Conservation (phyloP, 768 basidiomycete species). For the Psilocybe sp. region DNA sequence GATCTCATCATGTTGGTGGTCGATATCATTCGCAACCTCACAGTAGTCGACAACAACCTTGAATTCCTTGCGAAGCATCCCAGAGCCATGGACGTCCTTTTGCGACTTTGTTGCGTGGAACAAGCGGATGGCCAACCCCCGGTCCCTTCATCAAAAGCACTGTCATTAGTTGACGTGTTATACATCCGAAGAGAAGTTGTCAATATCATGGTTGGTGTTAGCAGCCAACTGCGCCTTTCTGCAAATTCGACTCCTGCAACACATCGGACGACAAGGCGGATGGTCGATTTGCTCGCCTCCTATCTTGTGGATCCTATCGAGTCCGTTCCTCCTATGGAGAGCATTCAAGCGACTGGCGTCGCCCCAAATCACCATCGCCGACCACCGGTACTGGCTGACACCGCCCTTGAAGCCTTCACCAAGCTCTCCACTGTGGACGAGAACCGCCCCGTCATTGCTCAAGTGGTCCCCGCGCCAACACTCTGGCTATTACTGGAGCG, state of each 20-base stretch:
- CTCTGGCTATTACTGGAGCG: constrained; percentile 64
- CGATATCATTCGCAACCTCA: constrained; percentile 86
- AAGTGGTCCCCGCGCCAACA: constrained; percentile 53
- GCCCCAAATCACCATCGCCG: constrained; percentile 37
- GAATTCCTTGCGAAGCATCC: constrained; percentile 63
- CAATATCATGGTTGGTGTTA: constrained; percentile 64
- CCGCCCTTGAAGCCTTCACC: constrained; percentile 85
- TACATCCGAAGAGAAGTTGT: constrained; percentile 76
- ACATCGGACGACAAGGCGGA: constrained; percentile 49
- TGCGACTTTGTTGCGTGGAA: constrained; percentile 64
- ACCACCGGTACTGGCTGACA: constrained; percentile 63
- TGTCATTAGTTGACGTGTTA: constrained; percentile 73
- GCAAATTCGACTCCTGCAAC: constrained; percentile 36
- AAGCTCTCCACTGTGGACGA: constrained; percentile 71
- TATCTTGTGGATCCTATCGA: constrained; percentile 72
- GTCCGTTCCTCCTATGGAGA: constrained; percentile 58
- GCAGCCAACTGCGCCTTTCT: constrained; percentile 47
- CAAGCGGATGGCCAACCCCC: constrained; percentile 27
- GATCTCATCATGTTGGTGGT: constrained; percentile 66
- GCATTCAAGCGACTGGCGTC: constrained; percentile 51
- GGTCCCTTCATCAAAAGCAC: constrained; percentile 48
- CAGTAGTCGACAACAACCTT: constrained; percentile 70
- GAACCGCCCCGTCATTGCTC: constrained; percentile 72
- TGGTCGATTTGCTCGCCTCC: constrained; percentile 69
- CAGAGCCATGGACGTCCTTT: constrained; percentile 60